Evolutionary conservation across 768 basidiomycete genomes (phyloP).

Genomic region (Phanerochaete sordida): DNA sequence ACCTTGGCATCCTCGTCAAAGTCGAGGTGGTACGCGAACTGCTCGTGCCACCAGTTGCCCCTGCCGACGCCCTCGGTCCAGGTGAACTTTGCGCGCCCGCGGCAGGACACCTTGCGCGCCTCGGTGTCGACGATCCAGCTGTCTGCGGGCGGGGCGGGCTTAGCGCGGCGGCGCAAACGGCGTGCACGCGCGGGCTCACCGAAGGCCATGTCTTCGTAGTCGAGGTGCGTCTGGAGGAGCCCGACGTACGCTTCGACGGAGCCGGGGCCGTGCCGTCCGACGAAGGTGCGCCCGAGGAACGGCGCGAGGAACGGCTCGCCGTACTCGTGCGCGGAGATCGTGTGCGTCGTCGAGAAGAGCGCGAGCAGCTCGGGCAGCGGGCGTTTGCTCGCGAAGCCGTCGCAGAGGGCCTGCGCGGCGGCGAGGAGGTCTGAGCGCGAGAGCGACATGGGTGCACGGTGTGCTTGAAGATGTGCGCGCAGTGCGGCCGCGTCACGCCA

Average conservation of each 20-base stretch:
- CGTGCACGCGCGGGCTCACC: slow-evolving; percentile 16
- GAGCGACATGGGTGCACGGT: background rate
- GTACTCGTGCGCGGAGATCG: slow-evolving; percentile 48
- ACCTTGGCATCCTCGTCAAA: slow-evolving; percentile 57
- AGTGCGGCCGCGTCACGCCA: too few relatives aligned
- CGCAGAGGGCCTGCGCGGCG: slow-evolving; percentile 47
- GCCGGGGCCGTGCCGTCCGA: slow-evolving; percentile 33
- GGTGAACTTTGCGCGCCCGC: slow-evolving; percentile 51
- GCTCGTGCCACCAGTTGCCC: slow-evolving; percentile 56
- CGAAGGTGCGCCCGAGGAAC: slow-evolving; percentile 54
- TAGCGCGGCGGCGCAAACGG: background rate
- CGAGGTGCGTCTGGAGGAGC: slow-evolving; percentile 40
- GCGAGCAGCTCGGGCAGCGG: slow-evolving; percentile 40
- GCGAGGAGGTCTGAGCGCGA: slow-evolving; percentile 30
- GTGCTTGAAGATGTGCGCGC: too few relatives aligned
- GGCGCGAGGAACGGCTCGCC: slow-evolving; percentile 52
- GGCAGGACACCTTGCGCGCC: slow-evolving; percentile 47
- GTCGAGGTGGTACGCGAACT: slow-evolving; percentile 55
- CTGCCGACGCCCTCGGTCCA: slow-evolving; percentile 43
- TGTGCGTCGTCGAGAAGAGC: slow-evolving; percentile 46
- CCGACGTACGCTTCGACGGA: slow-evolving; percentile 47
- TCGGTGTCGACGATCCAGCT: slow-evolving; percentile 49
- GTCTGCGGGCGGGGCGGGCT: background rate
- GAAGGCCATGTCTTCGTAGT: slow-evolving; percentile 51
- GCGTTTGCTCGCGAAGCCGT: slow-evolving; percentile 45